A percentile compares a stretch with the other conserved stretches of the same genome.
These are phyloP conservation scores for Hypomyces perniciosus DNA, from an alignment of 2,329 filamentous ascomycete species.

Conservation along the genomic window DNA sequence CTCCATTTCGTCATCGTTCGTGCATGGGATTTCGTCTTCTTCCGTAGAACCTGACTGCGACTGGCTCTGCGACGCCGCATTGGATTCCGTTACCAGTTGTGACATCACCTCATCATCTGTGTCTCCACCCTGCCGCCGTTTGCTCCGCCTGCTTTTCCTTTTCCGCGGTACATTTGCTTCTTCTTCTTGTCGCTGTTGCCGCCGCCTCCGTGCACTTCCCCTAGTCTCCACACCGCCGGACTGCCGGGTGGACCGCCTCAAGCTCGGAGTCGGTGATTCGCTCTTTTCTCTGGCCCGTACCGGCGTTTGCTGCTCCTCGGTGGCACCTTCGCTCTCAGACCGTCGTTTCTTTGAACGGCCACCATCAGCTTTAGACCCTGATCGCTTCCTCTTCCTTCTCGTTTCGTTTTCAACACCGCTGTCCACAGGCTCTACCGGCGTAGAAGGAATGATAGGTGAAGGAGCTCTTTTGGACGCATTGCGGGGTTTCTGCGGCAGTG, in stretches of 20 bases:
- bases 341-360: conserved; percentile 26
- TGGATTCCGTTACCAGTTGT: conserved; percentile 35
- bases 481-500: conserved; percentile 10
- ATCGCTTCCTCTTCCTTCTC: conserved; percentile 27
- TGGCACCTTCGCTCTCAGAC: conserved; percentile 16
- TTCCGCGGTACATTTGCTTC: conserved; percentile 3
- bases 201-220: conserved; percentile 16
- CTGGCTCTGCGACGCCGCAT: conserved; percentile 32
- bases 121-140: conserved; percentile 23
- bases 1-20: neutral
- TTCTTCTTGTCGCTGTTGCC: conserved; percentile 9
- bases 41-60: conserved; percentile 10
- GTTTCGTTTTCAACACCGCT: conserved; percentile 1
- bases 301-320: conserved; percentile 14
- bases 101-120: conserved; percentile 38
- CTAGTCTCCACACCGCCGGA: conserved; percentile 15
- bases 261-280: neutral
- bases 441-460: conserved; percentile 20
- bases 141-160: conserved; percentile 8
- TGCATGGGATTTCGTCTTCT: conserved; percentile 1
- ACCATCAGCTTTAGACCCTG: conserved; percentile 16
- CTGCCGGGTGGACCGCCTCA: neutral
- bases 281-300: neutral
- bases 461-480: conserved; percentile 9
- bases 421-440: conserved; percentile 14